These are phyloP conservation scores for Tricholoma sp. DNA, from an alignment of 768 basidiomycete species.

Conservation along the genomic window DNA sequence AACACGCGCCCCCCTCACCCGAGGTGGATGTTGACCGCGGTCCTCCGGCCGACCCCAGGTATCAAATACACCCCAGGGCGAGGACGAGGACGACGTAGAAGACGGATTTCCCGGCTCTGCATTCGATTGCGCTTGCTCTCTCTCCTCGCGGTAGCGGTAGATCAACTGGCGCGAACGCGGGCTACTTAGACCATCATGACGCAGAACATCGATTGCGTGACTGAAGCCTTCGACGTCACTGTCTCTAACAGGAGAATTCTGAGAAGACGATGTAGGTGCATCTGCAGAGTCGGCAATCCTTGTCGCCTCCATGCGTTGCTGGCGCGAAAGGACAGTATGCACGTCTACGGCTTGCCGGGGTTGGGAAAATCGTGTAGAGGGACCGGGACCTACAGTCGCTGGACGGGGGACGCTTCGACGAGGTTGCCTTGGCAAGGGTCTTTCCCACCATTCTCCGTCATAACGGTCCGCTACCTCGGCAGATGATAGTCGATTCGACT, in stretches of 20 bases:
- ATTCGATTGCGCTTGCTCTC: conserved; percentile 8
- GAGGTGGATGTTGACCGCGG: background rate
- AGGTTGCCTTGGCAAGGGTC: background rate
- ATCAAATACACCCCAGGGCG: conserved; percentile 2
- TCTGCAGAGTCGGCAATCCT: conserved; percentile 14
- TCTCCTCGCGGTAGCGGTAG: conserved; percentile 20
- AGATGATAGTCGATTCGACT: conserved; percentile 4
- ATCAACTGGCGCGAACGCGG: conserved; percentile 27
- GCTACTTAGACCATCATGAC: conserved; percentile 22
- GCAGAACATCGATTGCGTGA: conserved; percentile 27
- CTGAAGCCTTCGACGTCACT: conserved; percentile 21
- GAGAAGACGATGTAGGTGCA: conserved; percentile 3
- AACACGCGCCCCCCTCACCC: background rate
- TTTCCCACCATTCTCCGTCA: background rate
- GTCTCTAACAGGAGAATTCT: conserved; percentile 4
- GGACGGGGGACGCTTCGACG: background rate
- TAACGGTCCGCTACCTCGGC: conserved; percentile 6
- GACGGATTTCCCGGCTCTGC: background rate
- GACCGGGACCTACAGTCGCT: background rate
- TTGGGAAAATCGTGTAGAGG: conserved; percentile 5
- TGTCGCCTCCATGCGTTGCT: conserved; percentile 22
- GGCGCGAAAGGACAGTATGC: conserved; percentile 20
- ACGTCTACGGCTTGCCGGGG: conserved; percentile 13
- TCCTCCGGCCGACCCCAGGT: background rate
- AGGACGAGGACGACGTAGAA: conserved; percentile 3